These are phyloP conservation scores for Cronartium ribicola DNA, from an alignment of 1,284 basidiomycete species.

Conservation along the genomic window DNA sequence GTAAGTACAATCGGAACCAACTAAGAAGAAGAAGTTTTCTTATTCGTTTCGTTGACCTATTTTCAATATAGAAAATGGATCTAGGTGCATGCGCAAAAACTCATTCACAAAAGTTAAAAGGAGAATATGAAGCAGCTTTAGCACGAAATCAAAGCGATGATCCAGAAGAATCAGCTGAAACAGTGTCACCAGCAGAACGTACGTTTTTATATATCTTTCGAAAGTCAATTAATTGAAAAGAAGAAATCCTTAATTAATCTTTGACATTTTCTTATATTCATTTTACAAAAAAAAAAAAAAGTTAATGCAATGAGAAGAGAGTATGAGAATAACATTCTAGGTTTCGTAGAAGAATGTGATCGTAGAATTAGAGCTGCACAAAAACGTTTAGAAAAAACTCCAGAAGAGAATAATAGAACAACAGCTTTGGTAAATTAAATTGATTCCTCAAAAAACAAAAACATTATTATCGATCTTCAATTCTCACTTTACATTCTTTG, in stretches of 20 bases:
- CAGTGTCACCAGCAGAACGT: conserved; percentile 36
- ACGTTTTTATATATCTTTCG: neutral
- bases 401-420: conserved; percentile 97
- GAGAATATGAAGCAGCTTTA: conserved; percentile 76
- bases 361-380: conserved; percentile 89
- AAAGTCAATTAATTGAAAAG: neutral
- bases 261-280: neutral
- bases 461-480: no score
- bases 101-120: conserved; percentile 89
- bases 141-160: conserved; percentile 36
- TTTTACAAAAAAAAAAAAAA: conserved; percentile 1
- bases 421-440: conserved; percentile 72
- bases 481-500: neutral
- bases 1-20: conserved; percentile 58
- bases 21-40: neutral
- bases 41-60: conserved; percentile 12
- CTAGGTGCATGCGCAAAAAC: conserved; percentile 95
- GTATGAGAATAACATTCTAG: conserved; percentile 90
- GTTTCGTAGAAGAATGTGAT: conserved; percentile 97
- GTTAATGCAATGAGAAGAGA: conserved; percentile 78
- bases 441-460: neutral
- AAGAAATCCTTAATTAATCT: no score
- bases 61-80: conserved; percentile 85
- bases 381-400: conserved; percentile 93
- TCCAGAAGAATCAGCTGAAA: conserved; percentile 36